A percentile compares a stretch with the other conserved stretches of the same genome.
Evolutionary conservation across 2,329 filamentous ascomycete genomes (phyloP).

Genomic region (Juglanconis juglandina): DNA sequence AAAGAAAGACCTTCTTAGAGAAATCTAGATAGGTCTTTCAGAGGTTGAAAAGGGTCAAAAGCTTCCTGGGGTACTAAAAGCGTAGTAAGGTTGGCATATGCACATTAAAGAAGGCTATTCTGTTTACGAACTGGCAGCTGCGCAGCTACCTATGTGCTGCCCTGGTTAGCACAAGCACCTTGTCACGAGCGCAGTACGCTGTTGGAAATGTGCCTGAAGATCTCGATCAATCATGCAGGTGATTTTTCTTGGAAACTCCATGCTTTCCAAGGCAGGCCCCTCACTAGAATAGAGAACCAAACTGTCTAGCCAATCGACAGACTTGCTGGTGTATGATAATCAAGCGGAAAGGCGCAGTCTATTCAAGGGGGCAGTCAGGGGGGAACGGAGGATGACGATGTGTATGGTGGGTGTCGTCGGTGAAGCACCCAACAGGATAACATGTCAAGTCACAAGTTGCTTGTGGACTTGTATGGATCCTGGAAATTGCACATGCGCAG

Average conservation of each 20-base stretch:
- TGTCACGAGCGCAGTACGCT: not conserved
- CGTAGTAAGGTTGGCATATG: too few species aligned
- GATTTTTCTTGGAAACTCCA: too few species aligned
- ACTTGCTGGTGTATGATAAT: not conserved
- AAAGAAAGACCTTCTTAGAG: too few species aligned
- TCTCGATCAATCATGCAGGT: conserved; percentile 5
- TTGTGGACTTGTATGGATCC: not conserved
- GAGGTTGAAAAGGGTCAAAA: not conserved
- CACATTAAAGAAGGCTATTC: too few species aligned
- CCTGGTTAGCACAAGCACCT: too few species aligned
- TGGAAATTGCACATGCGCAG: not conserved
- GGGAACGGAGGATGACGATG: not conserved
- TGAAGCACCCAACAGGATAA: not conserved
- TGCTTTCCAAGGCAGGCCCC: too few species aligned
- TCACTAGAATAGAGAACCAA: not conserved
- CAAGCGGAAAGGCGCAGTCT: not conserved
- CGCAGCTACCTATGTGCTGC: too few species aligned
- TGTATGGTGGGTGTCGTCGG: not conserved
- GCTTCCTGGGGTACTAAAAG: not conserved
- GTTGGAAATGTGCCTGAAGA: not conserved
- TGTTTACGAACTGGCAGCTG: too few species aligned
- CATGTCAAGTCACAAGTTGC: not conserved
- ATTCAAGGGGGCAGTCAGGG: conserved; percentile 1
- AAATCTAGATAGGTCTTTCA: not conserved
- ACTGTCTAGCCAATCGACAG: not conserved